A percentile compares a stretch with the other conserved stretches of the same genome.
phyloP scores from a whole-genome alignment of 352 stramenopile genomes.

The Aphanomyces stellatus region DNA sequence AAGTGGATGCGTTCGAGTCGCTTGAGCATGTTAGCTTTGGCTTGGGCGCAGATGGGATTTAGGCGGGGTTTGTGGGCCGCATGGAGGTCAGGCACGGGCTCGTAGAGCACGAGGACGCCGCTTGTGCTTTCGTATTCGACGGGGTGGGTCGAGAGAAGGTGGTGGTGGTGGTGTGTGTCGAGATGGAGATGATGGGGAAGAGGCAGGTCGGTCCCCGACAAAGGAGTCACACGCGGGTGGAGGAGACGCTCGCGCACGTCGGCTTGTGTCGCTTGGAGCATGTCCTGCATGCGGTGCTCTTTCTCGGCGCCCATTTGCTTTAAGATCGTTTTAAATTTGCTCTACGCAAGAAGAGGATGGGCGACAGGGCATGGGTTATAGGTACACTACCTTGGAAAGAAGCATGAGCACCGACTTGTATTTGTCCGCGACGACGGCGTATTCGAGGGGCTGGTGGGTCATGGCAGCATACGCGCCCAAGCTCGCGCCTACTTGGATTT shows the following conservation, averaged over 20 bases:
- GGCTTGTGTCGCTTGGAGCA: background rate
- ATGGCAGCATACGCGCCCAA: background rate
- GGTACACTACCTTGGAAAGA: background rate
- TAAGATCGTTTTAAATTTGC: slow-evolving; percentile 9
- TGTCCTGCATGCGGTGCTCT: background rate
- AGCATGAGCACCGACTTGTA: slow-evolving; percentile 8
- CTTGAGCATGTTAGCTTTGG: slow-evolving; percentile 2
- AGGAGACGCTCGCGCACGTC: background rate
- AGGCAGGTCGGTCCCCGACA: background rate
- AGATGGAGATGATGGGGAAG: background rate
- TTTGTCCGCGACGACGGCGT: background rate
- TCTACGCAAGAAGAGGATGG: background rate
- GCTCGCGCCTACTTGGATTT: background rate
- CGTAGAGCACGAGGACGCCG: slow-evolving; percentile 9
- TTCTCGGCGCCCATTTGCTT: background rate
- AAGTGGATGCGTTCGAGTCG: slow-evolving; percentile 9
- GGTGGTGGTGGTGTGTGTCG: background rate
- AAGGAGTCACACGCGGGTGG: background rate
- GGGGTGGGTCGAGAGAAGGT: background rate
- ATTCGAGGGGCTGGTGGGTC: background rate
- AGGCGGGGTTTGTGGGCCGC: background rate
- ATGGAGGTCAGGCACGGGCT: background rate
- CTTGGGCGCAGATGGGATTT: slow-evolving; percentile 2
- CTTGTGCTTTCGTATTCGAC: slow-evolving; percentile 2
- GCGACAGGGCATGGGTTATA: background rate